Conservation (phyloP, 805 yeast species). For the Wickerhamomyces silvicola region DNA sequence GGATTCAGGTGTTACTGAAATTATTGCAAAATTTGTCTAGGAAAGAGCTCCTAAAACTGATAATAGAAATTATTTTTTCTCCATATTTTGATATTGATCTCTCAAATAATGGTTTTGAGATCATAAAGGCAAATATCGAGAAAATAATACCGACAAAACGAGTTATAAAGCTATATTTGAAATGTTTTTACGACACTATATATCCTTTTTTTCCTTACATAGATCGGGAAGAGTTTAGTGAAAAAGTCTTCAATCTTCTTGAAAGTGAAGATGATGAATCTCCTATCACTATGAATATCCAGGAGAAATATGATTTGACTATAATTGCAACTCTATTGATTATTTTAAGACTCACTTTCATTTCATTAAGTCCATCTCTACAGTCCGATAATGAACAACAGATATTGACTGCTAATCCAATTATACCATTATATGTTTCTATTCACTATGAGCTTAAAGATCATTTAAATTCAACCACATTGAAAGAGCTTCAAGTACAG, state of each 20-base stretch:
- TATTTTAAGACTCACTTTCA: slow-evolving; percentile 34
- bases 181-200: slow-evolving; percentile 35
- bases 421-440: slow-evolving; percentile 25
- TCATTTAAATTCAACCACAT: slow-evolving; percentile 8
- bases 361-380: slow-evolving; percentile 30
- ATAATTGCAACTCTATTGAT: slow-evolving; percentile 33
- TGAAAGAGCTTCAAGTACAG: slow-evolving; percentile 6
- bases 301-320: slow-evolving; percentile 35
- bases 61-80: slow-evolving; percentile 4
- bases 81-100: slow-evolving; percentile 9
- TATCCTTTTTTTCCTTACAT: slow-evolving; percentile 45
- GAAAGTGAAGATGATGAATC: slow-evolving; percentile 24
- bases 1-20: slow-evolving; percentile 13
- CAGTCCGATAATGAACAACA: slow-evolving; percentile 14
- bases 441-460: slow-evolving; percentile 16
- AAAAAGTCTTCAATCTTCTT: slow-evolving; percentile 26
- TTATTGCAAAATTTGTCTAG: slow-evolving; percentile 13
- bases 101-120: slow-evolving; percentile 13
- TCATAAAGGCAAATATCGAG: slow-evolving; percentile 28
- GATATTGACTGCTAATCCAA: slow-evolving; percentile 28
- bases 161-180: slow-evolving; percentile 35
- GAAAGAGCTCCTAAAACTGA: slow-evolving; percentile 13
- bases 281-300: slow-evolving; percentile 25
- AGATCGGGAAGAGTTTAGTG: slow-evolving; percentile 31
- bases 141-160: slow-evolving; percentile 31